Percentiles rank a stretch among this genome's conserved stretches.
Evolutionary conservation across 2,329 filamentous ascomycete genomes (phyloP).

Genomic region (Emydomyces testavorans): DNA sequence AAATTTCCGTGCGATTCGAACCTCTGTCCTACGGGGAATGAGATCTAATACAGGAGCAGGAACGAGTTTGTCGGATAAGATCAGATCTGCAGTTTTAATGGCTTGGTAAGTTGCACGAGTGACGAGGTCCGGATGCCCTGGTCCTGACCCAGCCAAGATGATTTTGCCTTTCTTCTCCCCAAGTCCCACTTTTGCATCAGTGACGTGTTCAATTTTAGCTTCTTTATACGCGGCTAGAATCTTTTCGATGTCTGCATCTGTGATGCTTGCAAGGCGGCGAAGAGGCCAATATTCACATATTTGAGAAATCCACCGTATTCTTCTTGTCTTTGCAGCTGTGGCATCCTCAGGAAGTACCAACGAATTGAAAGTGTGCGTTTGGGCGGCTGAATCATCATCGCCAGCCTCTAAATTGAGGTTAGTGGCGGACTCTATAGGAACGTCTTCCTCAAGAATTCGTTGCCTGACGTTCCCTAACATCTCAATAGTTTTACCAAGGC

Average conservation of each 20-base stretch:
- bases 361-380: conserved; percentile 72
- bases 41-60: conserved; percentile 73
- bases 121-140: conserved; percentile 82
- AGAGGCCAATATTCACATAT: conserved; percentile 99
- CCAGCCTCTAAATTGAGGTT: conserved; percentile 37
- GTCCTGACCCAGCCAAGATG: conserved; percentile 81
- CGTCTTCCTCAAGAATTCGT: conserved; percentile 63
- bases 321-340: conserved; percentile 61
- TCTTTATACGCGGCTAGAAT: conserved; percentile 60
- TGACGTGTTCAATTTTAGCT: conserved; percentile 15
- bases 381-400: conserved; percentile 41
- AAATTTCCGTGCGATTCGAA: conserved; percentile 93
- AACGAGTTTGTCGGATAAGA: conserved; percentile 46
- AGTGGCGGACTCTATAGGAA: conserved; percentile 37
- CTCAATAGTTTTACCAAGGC: conserved; percentile 65
- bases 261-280: conserved; percentile 64
- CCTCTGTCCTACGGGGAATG: conserved; percentile 75
- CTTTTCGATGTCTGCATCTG: conserved; percentile 63
- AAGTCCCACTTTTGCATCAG: conserved; percentile 5
- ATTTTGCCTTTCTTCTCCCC: conserved; percentile 50
- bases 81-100: conserved; percentile 38
- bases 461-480: conserved; percentile 62
- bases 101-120: conserved; percentile 50
- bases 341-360: conserved; percentile 60
- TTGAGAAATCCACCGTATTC: conserved; percentile 87